These are phyloP conservation scores for Jaapia argillacea DNA, from an alignment of 768 basidiomycete species.

Conservation along the genomic window DNA sequence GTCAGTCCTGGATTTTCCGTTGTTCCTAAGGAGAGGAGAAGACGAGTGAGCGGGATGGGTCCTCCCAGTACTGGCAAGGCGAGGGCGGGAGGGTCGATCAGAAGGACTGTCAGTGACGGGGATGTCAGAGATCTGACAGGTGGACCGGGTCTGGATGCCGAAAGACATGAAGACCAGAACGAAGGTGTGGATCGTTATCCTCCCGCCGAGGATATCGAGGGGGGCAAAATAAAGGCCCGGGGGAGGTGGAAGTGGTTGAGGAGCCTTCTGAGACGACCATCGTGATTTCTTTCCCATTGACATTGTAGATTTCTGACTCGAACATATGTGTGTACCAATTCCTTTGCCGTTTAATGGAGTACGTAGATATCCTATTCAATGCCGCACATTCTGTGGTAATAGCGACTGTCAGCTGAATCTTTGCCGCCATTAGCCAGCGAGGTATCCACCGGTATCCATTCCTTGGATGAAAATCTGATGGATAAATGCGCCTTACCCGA, in stretches of 20 bases:
- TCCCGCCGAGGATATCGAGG: constrained; percentile 2
- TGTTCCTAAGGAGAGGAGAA: constrained; percentile 41
- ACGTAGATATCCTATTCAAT: too few relatives aligned
- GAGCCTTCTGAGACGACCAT: constrained; percentile 6
- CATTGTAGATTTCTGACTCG: too few relatives aligned
- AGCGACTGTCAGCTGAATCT: too few relatives aligned
- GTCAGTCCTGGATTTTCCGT: constrained; percentile 73
- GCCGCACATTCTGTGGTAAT: too few relatives aligned
- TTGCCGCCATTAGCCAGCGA: too few relatives aligned
- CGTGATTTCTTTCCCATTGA: too few relatives aligned
- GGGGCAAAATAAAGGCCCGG: constrained; percentile 4
- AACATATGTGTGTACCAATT: too few relatives aligned
- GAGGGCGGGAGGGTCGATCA: constrained; percentile 16
- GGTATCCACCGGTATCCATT: too few relatives aligned
- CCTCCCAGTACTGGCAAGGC: constrained; percentile 2
- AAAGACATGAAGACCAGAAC: constrained; percentile 1
- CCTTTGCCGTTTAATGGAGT: too few relatives aligned
- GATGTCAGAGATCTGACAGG: constrained; percentile 16
- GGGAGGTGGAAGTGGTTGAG: constrained; percentile 21
- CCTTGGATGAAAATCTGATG: too few relatives aligned
- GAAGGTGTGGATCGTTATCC: not conserved
- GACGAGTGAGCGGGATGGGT: constrained; percentile 29
- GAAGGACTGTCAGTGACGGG: constrained; percentile 47
- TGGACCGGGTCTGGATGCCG: constrained; percentile 5
- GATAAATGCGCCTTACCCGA: too few relatives aligned